Percentiles rank a stretch among this genome's conserved stretches.
Conservation (phyloP, 768 basidiomycete species). For the Termitomyces sp. region DNA sequence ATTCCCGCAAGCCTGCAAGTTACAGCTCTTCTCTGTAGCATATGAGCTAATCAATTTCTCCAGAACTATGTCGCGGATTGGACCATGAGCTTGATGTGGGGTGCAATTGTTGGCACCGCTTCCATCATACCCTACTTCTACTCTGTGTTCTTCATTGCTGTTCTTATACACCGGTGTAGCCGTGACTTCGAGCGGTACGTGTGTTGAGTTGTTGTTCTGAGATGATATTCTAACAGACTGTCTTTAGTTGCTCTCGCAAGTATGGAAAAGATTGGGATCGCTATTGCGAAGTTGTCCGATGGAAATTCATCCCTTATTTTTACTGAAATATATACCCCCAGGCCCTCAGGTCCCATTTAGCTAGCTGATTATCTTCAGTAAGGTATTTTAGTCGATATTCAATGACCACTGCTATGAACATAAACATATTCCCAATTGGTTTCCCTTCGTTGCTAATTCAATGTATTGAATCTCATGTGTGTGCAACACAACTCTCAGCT, state of each 20-base stretch:
- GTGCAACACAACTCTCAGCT: constrained; percentile 25
- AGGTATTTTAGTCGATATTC: background rate
- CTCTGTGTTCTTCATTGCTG: constrained; percentile 92
- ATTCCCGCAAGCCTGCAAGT: constrained; percentile 86
- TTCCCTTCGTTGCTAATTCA: background rate
- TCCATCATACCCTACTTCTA: constrained; percentile 95
- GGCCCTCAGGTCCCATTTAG: background rate
- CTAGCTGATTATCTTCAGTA: background rate
- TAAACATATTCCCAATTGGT: background rate
- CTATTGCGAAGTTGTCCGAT: constrained; percentile 85
- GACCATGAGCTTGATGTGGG: constrained; percentile 84
- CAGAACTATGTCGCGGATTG: constrained; percentile 96
- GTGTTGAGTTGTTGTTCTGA: background rate
- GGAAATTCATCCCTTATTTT: constrained; percentile 84
- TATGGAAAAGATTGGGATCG: constrained; percentile 95
- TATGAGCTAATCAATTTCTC: constrained; percentile 3
- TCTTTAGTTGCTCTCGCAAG: constrained; percentile 70
- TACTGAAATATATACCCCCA: constrained; percentile 48
- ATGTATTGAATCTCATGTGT: background rate
- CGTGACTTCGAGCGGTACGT: constrained; percentile 90
- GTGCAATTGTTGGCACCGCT: constrained; percentile 68
- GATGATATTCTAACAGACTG: background rate
- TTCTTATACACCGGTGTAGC: constrained; percentile 86
- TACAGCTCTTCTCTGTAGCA: background rate
- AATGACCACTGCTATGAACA: background rate